These are phyloP conservation scores for Protomyces inundatus DNA, from an alignment of 1,139 yeast genomes.

Conservation along the genomic window DNA sequence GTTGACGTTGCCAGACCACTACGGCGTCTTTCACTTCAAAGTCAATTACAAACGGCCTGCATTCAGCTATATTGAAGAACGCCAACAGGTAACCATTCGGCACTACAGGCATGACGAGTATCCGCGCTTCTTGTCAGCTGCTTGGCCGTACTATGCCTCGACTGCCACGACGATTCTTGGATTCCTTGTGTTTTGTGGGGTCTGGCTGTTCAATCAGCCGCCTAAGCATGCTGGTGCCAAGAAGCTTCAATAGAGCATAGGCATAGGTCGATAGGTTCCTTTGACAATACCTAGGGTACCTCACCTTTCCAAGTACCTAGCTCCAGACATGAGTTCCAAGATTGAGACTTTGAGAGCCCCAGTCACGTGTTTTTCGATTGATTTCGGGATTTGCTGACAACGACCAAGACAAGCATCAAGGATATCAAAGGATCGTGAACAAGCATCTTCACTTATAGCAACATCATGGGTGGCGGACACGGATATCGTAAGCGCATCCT, in stretches of 20 bases:
- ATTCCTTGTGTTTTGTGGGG: constrained; percentile 68
- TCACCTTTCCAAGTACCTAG: no score
- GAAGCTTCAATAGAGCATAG: not conserved
- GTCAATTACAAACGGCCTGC: constrained; percentile 81
- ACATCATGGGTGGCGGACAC: constrained; percentile 28
- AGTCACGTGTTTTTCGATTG: no score
- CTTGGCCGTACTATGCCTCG: constrained; percentile 83
- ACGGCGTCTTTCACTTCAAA: constrained; percentile 88
- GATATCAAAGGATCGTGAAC: no score
- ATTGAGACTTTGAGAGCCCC: no score
- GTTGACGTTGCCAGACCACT: constrained; percentile 86
- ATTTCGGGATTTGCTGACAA: no score
- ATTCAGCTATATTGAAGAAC: constrained; percentile 58
- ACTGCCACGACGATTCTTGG: constrained; percentile 63
- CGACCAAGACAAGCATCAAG: not conserved
- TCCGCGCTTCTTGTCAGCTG: constrained; percentile 67
- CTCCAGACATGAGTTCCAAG: no score
- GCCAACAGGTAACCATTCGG: constrained; percentile 73
- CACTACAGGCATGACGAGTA: constrained; percentile 95
- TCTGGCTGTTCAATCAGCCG: constrained; percentile 45
- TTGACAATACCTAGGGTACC: no score
- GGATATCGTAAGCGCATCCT: constrained; percentile 42
- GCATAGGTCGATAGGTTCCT: no score
- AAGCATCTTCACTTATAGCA: no score
- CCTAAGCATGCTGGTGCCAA: not conserved